Conservation (phyloP, 176 grass and related monocot genomes). For the Phoenix roebelenii region DNA sequence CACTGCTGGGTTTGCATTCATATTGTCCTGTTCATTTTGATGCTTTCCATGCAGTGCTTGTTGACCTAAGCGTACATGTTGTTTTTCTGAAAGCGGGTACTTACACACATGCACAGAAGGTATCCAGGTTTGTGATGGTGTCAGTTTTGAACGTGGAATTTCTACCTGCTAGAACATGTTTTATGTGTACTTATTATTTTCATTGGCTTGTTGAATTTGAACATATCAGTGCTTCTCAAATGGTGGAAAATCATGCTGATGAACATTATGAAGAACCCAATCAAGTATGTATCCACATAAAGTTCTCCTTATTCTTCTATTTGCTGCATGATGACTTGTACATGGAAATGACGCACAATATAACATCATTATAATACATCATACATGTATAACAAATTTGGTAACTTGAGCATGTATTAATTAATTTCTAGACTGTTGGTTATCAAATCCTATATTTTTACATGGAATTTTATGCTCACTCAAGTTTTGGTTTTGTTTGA, state of each 20-base stretch:
- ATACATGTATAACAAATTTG: too few relatives aligned
- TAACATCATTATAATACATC: too few relatives aligned
- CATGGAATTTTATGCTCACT: too few relatives aligned
- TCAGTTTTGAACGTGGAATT: not conserved
- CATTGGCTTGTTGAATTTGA: not conserved
- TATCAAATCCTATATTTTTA: too few relatives aligned
- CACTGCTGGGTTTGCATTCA: conserved; percentile 74
- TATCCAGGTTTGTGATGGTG: conserved; percentile 77
- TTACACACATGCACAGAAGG: conserved; percentile 46
- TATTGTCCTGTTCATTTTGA: conserved; percentile 97
- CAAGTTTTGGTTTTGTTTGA: too few relatives aligned
- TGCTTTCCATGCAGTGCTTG: conserved; percentile 67
- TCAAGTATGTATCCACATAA: conserved; percentile 2
- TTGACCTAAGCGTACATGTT: conserved; percentile 78
- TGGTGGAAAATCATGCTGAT: conserved; percentile 8
- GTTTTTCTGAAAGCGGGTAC: conserved; percentile 67
- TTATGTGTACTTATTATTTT: too few relatives aligned
- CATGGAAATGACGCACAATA: too few relatives aligned
- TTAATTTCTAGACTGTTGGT: too few relatives aligned
- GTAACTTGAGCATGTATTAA: too few relatives aligned
- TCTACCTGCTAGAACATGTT: too few relatives aligned
- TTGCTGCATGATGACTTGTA: not conserved
- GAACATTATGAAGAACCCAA: conserved; percentile 6
- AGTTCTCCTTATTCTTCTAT: not conserved
- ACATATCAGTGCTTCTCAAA: conserved; percentile 9